Base-by-base conservation (phyloP, 1,284 basidiomycete species). In the Ceratobasidium sp. region DNA sequence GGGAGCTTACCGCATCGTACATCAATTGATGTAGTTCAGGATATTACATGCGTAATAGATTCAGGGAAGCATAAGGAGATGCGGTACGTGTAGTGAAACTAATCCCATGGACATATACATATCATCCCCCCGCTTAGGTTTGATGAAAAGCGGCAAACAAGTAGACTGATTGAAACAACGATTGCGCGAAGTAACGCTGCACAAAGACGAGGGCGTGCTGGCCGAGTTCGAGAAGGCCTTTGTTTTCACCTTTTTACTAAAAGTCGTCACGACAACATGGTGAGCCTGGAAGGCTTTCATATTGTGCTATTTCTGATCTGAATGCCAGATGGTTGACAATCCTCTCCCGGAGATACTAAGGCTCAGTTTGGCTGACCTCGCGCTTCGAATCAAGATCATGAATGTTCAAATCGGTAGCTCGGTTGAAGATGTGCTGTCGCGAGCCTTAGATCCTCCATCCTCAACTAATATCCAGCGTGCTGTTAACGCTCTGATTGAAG, bases 181-280 rank as follows among this genome's bases (percentile, higher is more conserved):
- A 88, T 99, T 64, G 92, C 96, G 1, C 88, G 86, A 77, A 97
- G 94, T 77, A 99, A 98, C 77, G 97, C 96, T 45, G 87, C 93
- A 40, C 96, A 99, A 74, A 74, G 72, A 22, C 60, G 72, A 25
- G 72, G 72, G 15, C 72, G 72, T 29, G 72, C 72, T 4, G 72
- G 71, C 13, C 68, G 96, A 77, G 96, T 98, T 1, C 94, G 90
- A 75, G 82, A 87, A 60, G 96, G 96, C 0, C 79, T 98, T 25
- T 97, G 94, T 74, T 99, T 97, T 81, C 96, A 99, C 78, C 84
- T 99, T 1, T 99, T 98, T 81, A 98, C 96, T 0, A 94, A 90
- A 78, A 81, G 85, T 54, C 86, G 94, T 20, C 90, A 97, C 76
- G 95, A 98, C 75, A 89, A 34, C 1, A 81, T 84, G 79, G 88